Evolutionary conservation across 2,329 filamentous ascomycete genomes (phyloP).

Genomic region (Xylariomycetidae sp.): DNA sequence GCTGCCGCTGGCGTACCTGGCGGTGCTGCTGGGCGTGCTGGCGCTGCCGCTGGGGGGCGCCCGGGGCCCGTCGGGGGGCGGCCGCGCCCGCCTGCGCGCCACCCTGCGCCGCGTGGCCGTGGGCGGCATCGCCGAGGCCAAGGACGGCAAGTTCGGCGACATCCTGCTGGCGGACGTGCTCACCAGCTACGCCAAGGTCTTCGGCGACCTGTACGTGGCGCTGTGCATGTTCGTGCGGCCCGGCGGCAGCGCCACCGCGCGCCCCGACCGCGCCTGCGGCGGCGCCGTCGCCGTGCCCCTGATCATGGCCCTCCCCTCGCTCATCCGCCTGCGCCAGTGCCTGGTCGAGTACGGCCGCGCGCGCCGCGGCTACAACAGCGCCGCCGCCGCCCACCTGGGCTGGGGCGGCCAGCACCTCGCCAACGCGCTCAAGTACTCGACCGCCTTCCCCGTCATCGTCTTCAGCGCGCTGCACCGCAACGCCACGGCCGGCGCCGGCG

Average conservation of each 20-base stretch:
- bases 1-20: constrained; percentile 78
- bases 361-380: constrained; percentile 47
- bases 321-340: constrained; percentile 88
- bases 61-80: constrained; percentile 59
- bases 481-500: constrained; percentile 31
- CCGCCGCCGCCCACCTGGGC: constrained; percentile 51
- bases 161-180: constrained; percentile 88
- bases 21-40: constrained; percentile 65
- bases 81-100: constrained; percentile 67
- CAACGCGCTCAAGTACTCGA: constrained; percentile 93
- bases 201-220: constrained; percentile 83
- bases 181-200: constrained; percentile 89
- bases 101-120: constrained; percentile 74
- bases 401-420: constrained; percentile 85
- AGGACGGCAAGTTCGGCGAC: constrained; percentile 92
- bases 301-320: constrained; percentile 73
- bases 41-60: constrained; percentile 57
- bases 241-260: constrained; percentile 66
- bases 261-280: constrained; percentile 76
- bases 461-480: constrained; percentile 66
- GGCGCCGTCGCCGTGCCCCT: constrained; percentile 74
- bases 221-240: constrained; percentile 84
- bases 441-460: constrained; percentile 85
- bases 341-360: constrained; percentile 80
- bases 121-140: constrained; percentile 77